phyloP scores from a whole-genome alignment of 768 basidiomycete genomes.

The Pulveroboletus sp. region DNA sequence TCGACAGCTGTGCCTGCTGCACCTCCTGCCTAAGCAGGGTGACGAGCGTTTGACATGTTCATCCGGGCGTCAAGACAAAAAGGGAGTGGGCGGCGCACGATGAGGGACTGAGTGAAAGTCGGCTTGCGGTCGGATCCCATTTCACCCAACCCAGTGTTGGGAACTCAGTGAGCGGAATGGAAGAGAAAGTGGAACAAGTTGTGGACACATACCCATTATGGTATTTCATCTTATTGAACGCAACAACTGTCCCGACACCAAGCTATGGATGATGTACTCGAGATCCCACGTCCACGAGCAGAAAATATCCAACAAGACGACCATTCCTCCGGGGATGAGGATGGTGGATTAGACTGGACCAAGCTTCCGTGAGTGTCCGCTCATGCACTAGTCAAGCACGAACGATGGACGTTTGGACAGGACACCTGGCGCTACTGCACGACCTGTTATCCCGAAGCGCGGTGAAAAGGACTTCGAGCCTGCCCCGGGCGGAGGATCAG shows the following conservation, averaged over 20 bases:
- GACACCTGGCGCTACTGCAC: conserved; percentile 27
- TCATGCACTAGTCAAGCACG: conserved; percentile 1
- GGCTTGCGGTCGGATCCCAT: conserved; percentile 35
- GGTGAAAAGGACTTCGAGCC: conserved; percentile 99
- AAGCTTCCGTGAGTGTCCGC: conserved; percentile 52
- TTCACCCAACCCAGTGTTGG: conserved; percentile 1
- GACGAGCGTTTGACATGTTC: conserved; percentile 9
- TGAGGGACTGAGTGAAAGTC: conserved; percentile 43
- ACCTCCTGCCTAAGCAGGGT: conserved; percentile 67
- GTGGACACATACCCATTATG: conserved; percentile 4
- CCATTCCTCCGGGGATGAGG: conserved; percentile 66
- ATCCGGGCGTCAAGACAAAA: conserved; percentile 6
- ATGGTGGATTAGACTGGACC: conserved; percentile 78
- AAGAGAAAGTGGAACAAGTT: neutral
- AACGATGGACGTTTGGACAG: conserved; percentile 10
- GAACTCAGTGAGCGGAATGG: conserved; percentile 3
- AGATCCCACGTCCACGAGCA: conserved; percentile 31
- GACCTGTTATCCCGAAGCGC: conserved; percentile 85
- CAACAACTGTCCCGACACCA: neutral
- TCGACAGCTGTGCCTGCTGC: conserved; percentile 92
- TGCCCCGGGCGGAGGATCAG: conserved; percentile 53
- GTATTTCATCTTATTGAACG: neutral
- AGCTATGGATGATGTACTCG: conserved; percentile 60
- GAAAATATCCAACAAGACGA: conserved; percentile 30
- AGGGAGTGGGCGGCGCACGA: conserved; percentile 31